Percentiles rank a stretch among this genome's conserved stretches.
phyloP scores from a whole-genome alignment of 768 basidiomycete genomes.

The Exidia glandulosa region DNA sequence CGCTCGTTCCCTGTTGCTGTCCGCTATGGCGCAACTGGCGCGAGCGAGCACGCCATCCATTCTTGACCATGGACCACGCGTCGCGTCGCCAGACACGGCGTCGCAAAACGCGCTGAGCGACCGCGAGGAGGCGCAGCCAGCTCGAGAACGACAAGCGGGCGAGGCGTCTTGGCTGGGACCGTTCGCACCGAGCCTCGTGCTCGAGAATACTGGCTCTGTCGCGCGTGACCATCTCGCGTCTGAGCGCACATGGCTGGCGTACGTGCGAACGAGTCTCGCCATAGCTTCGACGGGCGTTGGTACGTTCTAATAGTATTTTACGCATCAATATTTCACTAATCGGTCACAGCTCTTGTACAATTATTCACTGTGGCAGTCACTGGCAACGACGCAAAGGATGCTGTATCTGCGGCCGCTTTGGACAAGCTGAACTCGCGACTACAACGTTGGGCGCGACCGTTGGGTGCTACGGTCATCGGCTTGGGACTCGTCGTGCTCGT shows the following conservation, averaged over 20 bases:
- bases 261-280: constrained; percentile 52
- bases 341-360: constrained; percentile 39
- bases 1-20: too few species aligned
- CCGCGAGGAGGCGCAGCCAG: not conserved
- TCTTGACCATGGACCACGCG: too few species aligned
- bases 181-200: constrained; percentile 16
- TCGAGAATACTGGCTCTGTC: constrained; percentile 52
- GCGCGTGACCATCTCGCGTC: constrained; percentile 55
- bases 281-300: constrained; percentile 51
- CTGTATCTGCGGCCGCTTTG: too few species aligned
- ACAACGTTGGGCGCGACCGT: constrained; percentile 32
- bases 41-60: too few species aligned
- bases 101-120: too few species aligned
- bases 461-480: constrained; percentile 39
- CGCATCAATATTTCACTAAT: not conserved
- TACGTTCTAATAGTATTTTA: constrained; percentile 19
- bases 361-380: constrained; percentile 31
- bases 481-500: constrained; percentile 36
- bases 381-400: constrained; percentile 5
- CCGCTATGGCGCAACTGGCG: too few species aligned
- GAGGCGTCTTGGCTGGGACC: not conserved
- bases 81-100: too few species aligned
- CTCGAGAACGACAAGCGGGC: not conserved
- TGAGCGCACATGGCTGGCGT: constrained; percentile 54
- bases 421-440: constrained; percentile 2